Evolutionary conservation across 2,329 filamentous ascomycete genomes (phyloP).

Genomic region (Diaporthe citrichinensis): DNA sequence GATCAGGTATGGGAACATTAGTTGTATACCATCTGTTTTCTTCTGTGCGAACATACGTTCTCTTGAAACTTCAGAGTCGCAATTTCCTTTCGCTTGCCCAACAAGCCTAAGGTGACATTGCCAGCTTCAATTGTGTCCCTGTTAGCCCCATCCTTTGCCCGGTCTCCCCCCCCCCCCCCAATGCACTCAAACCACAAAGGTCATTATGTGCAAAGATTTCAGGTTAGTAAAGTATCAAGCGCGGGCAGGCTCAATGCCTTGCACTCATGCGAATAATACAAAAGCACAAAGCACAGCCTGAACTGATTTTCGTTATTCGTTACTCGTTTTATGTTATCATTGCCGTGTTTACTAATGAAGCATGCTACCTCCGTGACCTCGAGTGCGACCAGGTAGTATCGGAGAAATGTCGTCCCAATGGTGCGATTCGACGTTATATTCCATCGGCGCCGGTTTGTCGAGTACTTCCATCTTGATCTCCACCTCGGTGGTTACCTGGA

Average conservation of each 20-base stretch:
- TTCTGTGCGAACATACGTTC: neutral
- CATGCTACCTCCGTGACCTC: neutral
- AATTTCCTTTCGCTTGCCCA: neutral
- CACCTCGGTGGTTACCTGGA: constrained; percentile 41
- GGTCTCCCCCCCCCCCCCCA: neutral
- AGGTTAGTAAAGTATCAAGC: neutral
- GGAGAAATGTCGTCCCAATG: constrained; percentile 31
- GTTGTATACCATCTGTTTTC: neutral
- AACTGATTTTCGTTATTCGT: neutral
- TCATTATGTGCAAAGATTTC: neutral
- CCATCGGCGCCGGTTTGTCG: neutral
- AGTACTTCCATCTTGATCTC: constrained; percentile 38
- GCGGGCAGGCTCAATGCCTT: neutral
- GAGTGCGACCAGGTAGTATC: constrained; percentile 3
- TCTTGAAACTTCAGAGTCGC: neutral
- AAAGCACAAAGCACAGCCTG: neutral
- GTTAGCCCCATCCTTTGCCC: neutral
- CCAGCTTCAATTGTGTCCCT: neutral
- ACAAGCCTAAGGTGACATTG: neutral
- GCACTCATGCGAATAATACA: neutral
- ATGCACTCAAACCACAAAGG: neutral
- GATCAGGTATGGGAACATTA: neutral
- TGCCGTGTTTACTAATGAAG: neutral
- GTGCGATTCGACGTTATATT: neutral
- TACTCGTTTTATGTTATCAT: neutral